Evolutionary conservation across 805 yeast species (phyloP), one percentile per base, ranked within the genome.

Genomic region (Saturnispora sekii): DNA sequence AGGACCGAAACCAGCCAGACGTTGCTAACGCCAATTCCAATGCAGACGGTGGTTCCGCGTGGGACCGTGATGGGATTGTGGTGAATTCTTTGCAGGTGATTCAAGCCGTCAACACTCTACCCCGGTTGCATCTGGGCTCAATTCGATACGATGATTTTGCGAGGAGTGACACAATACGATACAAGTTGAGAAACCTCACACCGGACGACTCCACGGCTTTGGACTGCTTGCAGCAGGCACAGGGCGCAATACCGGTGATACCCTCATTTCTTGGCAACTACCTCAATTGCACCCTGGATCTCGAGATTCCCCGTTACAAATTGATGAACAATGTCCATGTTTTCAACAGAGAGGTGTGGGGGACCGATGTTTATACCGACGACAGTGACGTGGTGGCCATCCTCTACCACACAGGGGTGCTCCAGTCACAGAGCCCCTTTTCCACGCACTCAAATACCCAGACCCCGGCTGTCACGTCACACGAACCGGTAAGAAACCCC

Each of bases 291-390:
- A 57, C 76, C 5, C 58, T 82, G 16, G 81, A 79, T 51, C 64
- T 82, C 21, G 70, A 76, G 46, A 69, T 82, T 11, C 77, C 85
- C 38, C 70, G 64, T 52, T 58, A 74, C 39, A 46, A 52, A n/a
- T 55, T 63, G 7, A 63, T 68, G 35, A 55, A 63, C 32, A 68
- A 67, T 41, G 68, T 65, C 29, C 68, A 76, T 41, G 68, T 65
- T 11, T 56, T 53, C 32, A 75, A 81, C 29, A 65, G 77, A 41
- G 72, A 74, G 38, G 51, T 88, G 2, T 90, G 97, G 97, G 98
- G 98, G 2, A 75, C 89, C 2, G 95, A 89, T 37, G 69, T 93
- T 1, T 93, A 90, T 62, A 85, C 97, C 0, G 97, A 93, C 62
- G 98, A 90, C 61, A 83, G 95, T 1, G 96, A 90, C 60, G 66